phyloP scores from a whole-genome alignment of 2,329 filamentous ascomycete genomes.

The Penicillium sclerotigenum region DNA sequence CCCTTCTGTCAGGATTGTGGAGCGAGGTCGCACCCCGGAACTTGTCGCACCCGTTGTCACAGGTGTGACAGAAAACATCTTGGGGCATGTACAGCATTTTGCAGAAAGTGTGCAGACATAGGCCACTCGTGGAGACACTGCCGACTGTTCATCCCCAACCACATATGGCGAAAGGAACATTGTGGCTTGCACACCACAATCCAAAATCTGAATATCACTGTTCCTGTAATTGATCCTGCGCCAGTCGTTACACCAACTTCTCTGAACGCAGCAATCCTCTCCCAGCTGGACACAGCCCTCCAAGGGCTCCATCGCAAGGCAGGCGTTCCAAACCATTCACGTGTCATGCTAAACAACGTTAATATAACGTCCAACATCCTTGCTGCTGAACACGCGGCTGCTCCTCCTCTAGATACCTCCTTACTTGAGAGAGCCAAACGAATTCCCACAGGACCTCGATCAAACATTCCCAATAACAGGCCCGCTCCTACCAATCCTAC shows the following conservation, averaged over 20 bases:
- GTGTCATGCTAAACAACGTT: background rate
- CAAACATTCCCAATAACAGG: background rate
- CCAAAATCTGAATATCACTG: background rate
- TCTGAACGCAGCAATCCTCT: background rate
- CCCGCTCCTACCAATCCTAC: background rate
- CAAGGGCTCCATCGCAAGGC: background rate
- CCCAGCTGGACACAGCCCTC: background rate
- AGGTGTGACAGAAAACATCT: background rate
- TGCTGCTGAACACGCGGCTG: rapidly evolving
- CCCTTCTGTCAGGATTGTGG: background rate
- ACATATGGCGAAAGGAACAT: background rate
- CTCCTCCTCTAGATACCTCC: background rate
- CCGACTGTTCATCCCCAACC: background rate
- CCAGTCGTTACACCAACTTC: background rate
- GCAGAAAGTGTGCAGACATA: background rate
- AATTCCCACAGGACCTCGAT: background rate
- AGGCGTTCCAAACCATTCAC: background rate
- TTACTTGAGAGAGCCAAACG: background rate
- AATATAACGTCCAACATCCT: background rate
- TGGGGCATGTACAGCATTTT: background rate
- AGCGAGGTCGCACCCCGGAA: background rate
- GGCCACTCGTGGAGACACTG: background rate
- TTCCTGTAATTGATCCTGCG: background rate
- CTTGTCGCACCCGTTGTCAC: background rate
- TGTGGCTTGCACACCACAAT: background rate